phyloP scores from a whole-genome alignment of 495 filamentous ascomycete genomes.

The Annulohypoxylon stygium region DNA sequence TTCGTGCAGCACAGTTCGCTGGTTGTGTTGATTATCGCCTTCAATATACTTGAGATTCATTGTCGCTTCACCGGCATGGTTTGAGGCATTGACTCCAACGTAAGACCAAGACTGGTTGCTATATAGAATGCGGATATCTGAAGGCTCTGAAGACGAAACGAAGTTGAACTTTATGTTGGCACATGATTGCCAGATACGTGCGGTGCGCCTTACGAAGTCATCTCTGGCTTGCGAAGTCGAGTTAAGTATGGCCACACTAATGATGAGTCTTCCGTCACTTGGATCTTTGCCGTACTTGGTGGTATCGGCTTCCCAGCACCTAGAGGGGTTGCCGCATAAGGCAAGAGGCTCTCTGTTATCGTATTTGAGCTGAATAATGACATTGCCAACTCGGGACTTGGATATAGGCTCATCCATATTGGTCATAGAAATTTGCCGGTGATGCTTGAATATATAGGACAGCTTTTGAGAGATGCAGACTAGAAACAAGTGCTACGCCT shows the following conservation, averaged over 20 bases:
- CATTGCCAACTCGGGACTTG: neutral
- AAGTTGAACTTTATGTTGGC: conserved; percentile 1
- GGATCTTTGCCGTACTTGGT: neutral
- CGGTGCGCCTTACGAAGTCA: neutral
- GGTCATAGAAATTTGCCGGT: neutral
- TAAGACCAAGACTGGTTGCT: conserved; percentile 1
- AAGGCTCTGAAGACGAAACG: neutral
- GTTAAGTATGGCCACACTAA: neutral
- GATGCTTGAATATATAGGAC: neutral
- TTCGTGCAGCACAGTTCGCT: neutral
- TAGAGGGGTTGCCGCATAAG: neutral
- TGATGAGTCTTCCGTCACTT: neutral
- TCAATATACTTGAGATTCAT: conserved; percentile 4
- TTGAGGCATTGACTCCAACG: neutral
- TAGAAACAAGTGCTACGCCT: neutral
- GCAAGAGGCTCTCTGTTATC: neutral
- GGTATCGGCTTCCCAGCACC: neutral
- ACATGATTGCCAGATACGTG: neutral
- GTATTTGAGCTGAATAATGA: no score
- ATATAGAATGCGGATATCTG: conserved; percentile 1
- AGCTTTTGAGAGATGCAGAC: neutral
- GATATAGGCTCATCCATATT: neutral
- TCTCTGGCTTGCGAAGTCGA: neutral
- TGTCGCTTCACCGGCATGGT: neutral
- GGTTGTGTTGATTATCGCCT: neutral